Conservation (phyloP, 2,329 filamentous ascomycete species). For the Fusarium longipes region DNA sequence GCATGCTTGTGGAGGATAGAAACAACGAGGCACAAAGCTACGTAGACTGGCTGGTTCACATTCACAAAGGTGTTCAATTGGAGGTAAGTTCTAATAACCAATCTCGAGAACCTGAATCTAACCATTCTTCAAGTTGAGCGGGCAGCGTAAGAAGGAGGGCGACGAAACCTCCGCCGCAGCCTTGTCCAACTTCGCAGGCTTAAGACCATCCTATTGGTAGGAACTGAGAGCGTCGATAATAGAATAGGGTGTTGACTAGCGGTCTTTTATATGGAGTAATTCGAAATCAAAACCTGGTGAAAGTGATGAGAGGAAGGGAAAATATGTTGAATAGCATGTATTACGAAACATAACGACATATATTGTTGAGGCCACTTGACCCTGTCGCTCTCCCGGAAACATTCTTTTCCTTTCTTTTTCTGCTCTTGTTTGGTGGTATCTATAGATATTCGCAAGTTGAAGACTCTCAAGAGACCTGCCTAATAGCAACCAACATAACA, state of each 20-base stretch:
- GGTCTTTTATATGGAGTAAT: slow-evolving; percentile 26
- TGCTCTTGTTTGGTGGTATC: slow-evolving; percentile 8
- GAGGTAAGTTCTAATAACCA: slow-evolving; percentile 68
- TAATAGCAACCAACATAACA: slow-evolving; percentile 17
- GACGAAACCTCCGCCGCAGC: slow-evolving; percentile 59
- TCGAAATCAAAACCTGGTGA: slow-evolving; percentile 29
- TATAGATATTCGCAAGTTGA: slow-evolving; percentile 3
- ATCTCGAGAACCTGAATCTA: slow-evolving; percentile 2
- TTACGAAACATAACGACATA: slow-evolving; percentile 33
- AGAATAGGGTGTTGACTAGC: slow-evolving; percentile 27
- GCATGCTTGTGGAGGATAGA: slow-evolving; percentile 89
- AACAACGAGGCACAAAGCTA: slow-evolving; percentile 99
- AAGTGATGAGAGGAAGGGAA: slow-evolving; percentile 9
- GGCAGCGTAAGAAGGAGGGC: slow-evolving; percentile 77
- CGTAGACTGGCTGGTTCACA: slow-evolving; percentile 96
- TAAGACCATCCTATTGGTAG: slow-evolving; percentile 71
- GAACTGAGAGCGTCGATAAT: slow-evolving; percentile 26
- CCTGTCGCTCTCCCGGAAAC: neutral
- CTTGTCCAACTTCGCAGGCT: slow-evolving; percentile 66
- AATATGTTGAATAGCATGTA: slow-evolving; percentile 40
- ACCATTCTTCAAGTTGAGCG: slow-evolving; percentile 64
- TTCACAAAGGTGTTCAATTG: slow-evolving; percentile 92
- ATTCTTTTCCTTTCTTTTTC: neutral
- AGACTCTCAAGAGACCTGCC: neutral
- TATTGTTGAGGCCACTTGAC: slow-evolving; percentile 21